Percentiles rank a stretch among this genome's conserved stretches.
Evolutionary conservation across 2,329 filamentous ascomycete genomes (phyloP).

Genomic region (Atkinsonella hypoxylon): DNA sequence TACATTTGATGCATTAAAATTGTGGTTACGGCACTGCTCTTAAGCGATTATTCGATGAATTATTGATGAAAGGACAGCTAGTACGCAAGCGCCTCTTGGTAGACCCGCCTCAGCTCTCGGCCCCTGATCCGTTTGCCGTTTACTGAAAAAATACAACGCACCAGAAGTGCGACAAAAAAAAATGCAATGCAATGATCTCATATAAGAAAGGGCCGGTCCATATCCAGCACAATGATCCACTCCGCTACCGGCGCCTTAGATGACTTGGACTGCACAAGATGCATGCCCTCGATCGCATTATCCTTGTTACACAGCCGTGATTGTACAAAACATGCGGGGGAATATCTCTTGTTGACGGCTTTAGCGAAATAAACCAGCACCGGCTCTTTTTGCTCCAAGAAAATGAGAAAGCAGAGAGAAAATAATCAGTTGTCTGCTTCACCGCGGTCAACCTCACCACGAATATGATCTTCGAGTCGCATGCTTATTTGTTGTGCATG

Average conservation of each 20-base stretch:
- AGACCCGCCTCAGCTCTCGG: too few relatives aligned
- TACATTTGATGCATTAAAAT: neutral
- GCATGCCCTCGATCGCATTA: slow-evolving; percentile 5
- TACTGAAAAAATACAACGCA: too few relatives aligned
- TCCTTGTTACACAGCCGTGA: neutral
- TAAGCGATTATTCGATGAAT: neutral
- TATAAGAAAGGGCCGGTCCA: neutral
- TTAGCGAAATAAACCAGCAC: neutral
- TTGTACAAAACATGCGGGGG: neutral
- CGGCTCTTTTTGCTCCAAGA: neutral
- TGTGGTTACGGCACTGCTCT: neutral
- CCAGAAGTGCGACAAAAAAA: neutral
- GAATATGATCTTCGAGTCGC: slow-evolving; percentile 56
- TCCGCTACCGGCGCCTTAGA: slow-evolving; percentile 1
- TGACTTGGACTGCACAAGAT: slow-evolving; percentile 4
- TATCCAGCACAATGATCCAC: neutral
- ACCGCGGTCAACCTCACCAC: slow-evolving; percentile 57
- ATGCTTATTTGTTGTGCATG: slow-evolving; percentile 57
- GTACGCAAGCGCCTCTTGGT: neutral
- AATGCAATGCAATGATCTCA: neutral
- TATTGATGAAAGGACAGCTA: neutral
- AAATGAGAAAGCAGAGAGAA: neutral
- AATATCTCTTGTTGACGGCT: neutral
- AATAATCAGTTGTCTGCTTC: slow-evolving; percentile 15
- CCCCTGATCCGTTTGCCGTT: too few relatives aligned